A percentile compares a stretch with the other conserved stretches of the same genome.
Evolutionary conservation across 345 rosid genomes (phyloP).

Genomic region (Dipteronia dyeriana): DNA sequence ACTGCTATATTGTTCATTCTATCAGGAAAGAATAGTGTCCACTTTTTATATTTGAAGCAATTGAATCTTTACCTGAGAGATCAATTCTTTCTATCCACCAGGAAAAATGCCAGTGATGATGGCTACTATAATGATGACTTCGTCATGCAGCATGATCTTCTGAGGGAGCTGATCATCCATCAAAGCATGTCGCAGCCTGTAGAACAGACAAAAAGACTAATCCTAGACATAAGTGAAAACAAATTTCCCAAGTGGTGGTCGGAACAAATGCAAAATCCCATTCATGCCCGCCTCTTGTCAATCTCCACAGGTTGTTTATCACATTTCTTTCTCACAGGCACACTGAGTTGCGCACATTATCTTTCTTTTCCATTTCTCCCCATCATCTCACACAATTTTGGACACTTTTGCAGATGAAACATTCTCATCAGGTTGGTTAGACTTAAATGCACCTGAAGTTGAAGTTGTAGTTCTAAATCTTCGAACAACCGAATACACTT

Average conservation of each 20-base stretch:
- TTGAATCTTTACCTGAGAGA: not conserved
- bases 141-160: slow-evolving; percentile 49
- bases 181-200: slow-evolving; percentile 24
- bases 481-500: slow-evolving; percentile 29
- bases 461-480: slow-evolving; percentile 51
- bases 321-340: not conserved
- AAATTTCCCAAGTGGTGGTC: slow-evolving; percentile 50
- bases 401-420: slow-evolving; percentile 40
- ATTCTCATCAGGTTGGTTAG: slow-evolving; percentile 46
- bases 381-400: not conserved
- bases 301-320: slow-evolving; percentile 42
- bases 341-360: not conserved
- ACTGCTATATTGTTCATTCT: not conserved
- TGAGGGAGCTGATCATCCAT: slow-evolving; percentile 44
- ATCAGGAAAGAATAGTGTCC: not conserved
- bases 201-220: slow-evolving; percentile 36
- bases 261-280: slow-evolving; percentile 20
- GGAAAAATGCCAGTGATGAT: slow-evolving; percentile 43
- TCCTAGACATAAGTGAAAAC: slow-evolving; percentile 36
- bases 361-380: not conserved
- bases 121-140: slow-evolving; percentile 34
- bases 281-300: slow-evolving; percentile 44
- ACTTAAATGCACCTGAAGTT: slow-evolving; percentile 41
- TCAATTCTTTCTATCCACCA: slow-evolving; percentile 23
- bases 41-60: not conserved